A percentile compares a stretch with the other conserved stretches of the same genome.
These are phyloP conservation scores for Arabidopsis suecica DNA, from an alignment of 345 rosid species.

Conservation along the genomic window DNA sequence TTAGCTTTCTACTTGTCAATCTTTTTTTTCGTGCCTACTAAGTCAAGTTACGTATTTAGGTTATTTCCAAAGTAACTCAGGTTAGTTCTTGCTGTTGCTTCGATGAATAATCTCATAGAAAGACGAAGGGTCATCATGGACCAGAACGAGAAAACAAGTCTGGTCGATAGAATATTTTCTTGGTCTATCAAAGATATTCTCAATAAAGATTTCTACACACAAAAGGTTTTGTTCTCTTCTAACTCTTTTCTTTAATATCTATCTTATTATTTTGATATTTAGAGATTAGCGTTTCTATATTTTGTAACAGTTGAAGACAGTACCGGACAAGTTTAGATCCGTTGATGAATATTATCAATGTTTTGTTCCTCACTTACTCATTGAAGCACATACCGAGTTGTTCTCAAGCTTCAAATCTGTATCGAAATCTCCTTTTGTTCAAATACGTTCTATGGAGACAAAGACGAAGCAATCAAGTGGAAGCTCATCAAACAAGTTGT, in stretches of 20 bases:
- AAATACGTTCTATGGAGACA: constrained; percentile 5
- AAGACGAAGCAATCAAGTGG: background rate
- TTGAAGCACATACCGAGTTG: constrained; percentile 48
- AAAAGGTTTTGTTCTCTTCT: constrained; percentile 20
- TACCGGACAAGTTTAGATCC: constrained; percentile 43
- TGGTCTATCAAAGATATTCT: constrained; percentile 50
- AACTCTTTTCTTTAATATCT: background rate
- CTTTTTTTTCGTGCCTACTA: background rate
- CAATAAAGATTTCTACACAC: constrained; percentile 45
- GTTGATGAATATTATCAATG: constrained; percentile 37
- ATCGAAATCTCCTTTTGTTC: constrained; percentile 23
- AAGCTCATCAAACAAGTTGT: constrained; percentile 12
- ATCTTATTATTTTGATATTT: too few relatives aligned
- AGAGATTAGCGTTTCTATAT: too few relatives aligned
- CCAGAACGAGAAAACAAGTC: background rate
- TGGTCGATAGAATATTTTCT: constrained; percentile 39
- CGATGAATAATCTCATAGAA: background rate
- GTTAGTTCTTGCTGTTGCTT: background rate
- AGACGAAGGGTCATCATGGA: constrained; percentile 12
- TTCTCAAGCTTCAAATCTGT: constrained; percentile 34
- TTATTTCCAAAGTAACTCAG: background rate
- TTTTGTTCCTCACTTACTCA: constrained; percentile 47
- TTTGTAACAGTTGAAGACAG: constrained; percentile 37
- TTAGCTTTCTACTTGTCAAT: background rate
- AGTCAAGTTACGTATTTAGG: background rate